Base-by-base conservation (phyloP, 1,284 basidiomycete species). In the Cryptococcus sp. region DNA sequence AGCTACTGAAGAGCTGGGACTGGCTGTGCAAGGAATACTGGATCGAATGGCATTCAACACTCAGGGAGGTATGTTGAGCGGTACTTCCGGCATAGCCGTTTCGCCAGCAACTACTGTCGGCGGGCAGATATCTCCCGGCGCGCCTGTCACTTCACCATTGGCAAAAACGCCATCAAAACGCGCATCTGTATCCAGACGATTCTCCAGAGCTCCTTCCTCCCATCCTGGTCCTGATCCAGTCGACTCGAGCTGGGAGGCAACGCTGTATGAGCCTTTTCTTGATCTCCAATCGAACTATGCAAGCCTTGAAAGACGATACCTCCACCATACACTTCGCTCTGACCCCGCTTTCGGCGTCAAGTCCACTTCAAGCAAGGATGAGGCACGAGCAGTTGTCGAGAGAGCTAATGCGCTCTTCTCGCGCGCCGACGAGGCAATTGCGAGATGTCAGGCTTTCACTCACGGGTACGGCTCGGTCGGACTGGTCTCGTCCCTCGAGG, bases 181-280 rank as follows among this genome's bases (percentile, higher is more conserved):
- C 20, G 46, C 64, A 50, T 61, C 63, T 3, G 50, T 67, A 7
- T 74, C 72, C 10, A 59, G 72, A 23, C 64, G 70, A 10, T 72
- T 75, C 62, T 75, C 72, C 10, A 59, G 72, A 25, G 63, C 64
- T 0, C 56, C 64, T 3, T 47, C 59, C 5, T 61, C 65, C 22
- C 51, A 64, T 37, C 57, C 64, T 13, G 63, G 64, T 29, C 67
- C 62, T 5, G 59, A 61, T 11, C 48, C 29, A 25, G 53, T 43
- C 4, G 51, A 44, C 3, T 55, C 64, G 3, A 59, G 59, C 17
- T 96, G 93, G 93, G 91, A 95, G 69, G 87, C 88, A 54, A 86
- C 88, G 41, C 81, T 96, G 10, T 94, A 93, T 75, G 91, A 93
- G 71, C 91, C 93, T 0, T 96, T 95, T 80, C 81, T 93, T 19